Base-by-base conservation (phyloP, 805 yeast species). In the Sugiyamaella floridensis region DNA sequence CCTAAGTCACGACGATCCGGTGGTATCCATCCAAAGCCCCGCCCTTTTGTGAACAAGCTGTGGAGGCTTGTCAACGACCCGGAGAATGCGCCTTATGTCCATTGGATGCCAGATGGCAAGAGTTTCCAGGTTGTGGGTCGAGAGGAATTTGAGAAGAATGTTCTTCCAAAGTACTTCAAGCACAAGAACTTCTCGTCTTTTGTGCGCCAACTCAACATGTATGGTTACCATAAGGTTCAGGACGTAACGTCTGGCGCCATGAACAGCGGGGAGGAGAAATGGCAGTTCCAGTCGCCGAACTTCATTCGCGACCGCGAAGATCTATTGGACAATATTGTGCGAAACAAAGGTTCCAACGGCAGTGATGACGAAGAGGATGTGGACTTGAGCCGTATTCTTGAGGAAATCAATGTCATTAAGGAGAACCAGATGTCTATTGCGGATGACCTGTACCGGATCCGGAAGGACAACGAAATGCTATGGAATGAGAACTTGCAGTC, bases 221-320 rank as follows among this genome's bases (percentile, higher is more conserved):
- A 93, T 67, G 99, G 99, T 10, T 93, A 97, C 97, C 98, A 90
- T 72, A 93, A 93, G 70, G 93, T 93, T 3, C 99, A 93, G 69
- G 98, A 93, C 69, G 81, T 90, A 19, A 86, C 72, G 53, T 78
- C 85, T 22, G 97, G 77, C 16, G 69, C 75, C 11, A 69, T 74
- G 73, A 71, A 70, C 28, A 47, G 55, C 43, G 71, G 71, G 43
- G 97, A 90, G 52, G 98, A 93, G 63, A 78, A 82, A 51, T 85
- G 90, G 86, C 95, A 89, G 68, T 93, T 93, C 71, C 83, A 81
- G 57, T 88, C 89, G 58, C 89, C 93, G 1, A 77, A 82, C 63
- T 93, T 93, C 66, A 72, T 81, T 40, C 76, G 77, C 54, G 96
- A 79, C 50, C 76, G 88, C 49, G 96, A 89, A 59, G 97, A 89